Base-by-base conservation (phyloP, 331 rosid species). In the Dryas integrifolia region DNA sequence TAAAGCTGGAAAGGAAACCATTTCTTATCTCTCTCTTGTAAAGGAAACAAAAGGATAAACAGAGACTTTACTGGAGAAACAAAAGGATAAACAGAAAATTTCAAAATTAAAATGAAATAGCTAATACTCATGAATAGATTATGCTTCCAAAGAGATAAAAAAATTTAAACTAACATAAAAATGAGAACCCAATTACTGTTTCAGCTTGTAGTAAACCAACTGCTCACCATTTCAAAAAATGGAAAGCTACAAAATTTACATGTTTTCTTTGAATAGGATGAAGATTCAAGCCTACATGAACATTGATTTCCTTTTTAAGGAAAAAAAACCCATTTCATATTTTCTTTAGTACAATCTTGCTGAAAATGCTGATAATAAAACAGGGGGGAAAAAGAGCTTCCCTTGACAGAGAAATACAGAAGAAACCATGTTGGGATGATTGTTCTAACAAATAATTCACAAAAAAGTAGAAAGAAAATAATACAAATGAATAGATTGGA, bases 401-500 rank as follows among this genome's bases (percentile, higher is more conserved):
- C 38, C 21, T 53, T 56, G 24, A 15, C 1, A 9, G 4, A 61
- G 21, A 43, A 16, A 45, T 39, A 50, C 35, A 3, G 1, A 47
- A 72, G 35, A 38, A 44, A 7, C 41, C 71, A 80, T 5, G 35
- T 21, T 9, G 9, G 46, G 2, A 21, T 14, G 39, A 74, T 40
- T 58, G 76, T 30, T 61, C n/a, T 14, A 46, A 58, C 45, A 47
- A 18, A 58, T 45, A 21, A 57, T 41, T 26, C 9, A 14, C 9
- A 43, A 30, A 48, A 62, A 62, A 62, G 61, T 12, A 15, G 43
- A 53, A 35, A 59, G 50, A 56, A 66, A 60, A 43, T 50, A 64
- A 43, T 75, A 72, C 44, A 52, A 21, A 73, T 59, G 69, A 44
- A 8, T 5, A 21, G 3, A 26, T 13, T 63, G 41, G 47, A 77